phyloP scores from a whole-genome alignment of 1,139 yeast genomes.

The Geotrichum histeridarum region DNA sequence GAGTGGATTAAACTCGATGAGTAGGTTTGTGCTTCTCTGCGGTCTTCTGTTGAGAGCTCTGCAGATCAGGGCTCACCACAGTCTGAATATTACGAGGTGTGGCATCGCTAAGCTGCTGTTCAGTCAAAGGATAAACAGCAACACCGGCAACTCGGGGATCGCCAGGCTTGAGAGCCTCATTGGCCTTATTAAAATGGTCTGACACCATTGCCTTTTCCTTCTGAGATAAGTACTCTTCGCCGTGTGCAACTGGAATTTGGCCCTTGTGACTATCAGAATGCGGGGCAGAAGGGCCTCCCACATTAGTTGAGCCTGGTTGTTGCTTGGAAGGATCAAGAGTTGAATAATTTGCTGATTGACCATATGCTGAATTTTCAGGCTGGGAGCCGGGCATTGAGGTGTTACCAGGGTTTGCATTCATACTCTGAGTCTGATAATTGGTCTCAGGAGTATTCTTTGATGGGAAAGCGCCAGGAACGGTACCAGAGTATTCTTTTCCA shows the following conservation, averaged over 20 bases:
- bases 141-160: slow-evolving; percentile 17
- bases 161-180: slow-evolving; percentile 11
- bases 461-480: slow-evolving; percentile 16
- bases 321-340: too few species aligned
- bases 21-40: too few species aligned
- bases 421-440: not conserved
- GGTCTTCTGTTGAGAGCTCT: not conserved
- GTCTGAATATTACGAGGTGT: slow-evolving; percentile 10
- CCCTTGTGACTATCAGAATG: not conserved
- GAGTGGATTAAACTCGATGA: too few species aligned
- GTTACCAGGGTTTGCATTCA: not conserved
- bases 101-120: slow-evolving; percentile 3
- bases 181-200: slow-evolving; percentile 15
- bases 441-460: not conserved
- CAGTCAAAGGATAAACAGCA: slow-evolving; percentile 15
- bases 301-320: too few species aligned
- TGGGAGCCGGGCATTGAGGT: not conserved
- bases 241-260: slow-evolving; percentile 10
- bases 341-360: too few species aligned
- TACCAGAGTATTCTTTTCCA: slow-evolving; percentile 5
- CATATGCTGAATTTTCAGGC: too few species aligned
- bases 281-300: too few species aligned
- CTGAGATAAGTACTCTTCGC: slow-evolving; percentile 17
- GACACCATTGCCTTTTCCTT: slow-evolving; percentile 14
- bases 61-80: slow-evolving; percentile 2